Percentiles rank a stretch among this genome's conserved stretches.
Conservation (phyloP, 495 filamentous ascomycete genomes). For the Xylaria scruposa region DNA sequence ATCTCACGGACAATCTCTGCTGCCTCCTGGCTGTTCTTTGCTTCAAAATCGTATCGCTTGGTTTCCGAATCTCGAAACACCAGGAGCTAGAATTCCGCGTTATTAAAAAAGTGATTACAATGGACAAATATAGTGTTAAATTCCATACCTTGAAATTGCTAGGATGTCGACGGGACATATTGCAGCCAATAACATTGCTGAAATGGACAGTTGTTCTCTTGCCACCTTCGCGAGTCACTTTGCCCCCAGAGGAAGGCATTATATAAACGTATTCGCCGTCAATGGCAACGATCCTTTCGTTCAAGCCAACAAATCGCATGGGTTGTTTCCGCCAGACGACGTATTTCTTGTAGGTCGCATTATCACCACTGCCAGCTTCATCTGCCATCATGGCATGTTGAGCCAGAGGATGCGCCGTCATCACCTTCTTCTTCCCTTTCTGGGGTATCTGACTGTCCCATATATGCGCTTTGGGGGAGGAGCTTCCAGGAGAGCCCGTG, state of each 20-base stretch:
- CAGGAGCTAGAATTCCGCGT: slow-evolving; percentile 58
- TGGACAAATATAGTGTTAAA: not conserved
- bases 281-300: slow-evolving; percentile 83
- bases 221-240: slow-evolving; percentile 62
- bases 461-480: slow-evolving; percentile 78
- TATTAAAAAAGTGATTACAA: slow-evolving; percentile 17
- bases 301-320: slow-evolving; percentile 88
- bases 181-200: slow-evolving; percentile 89
- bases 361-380: slow-evolving; percentile 62
- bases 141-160: slow-evolving; percentile 80
- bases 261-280: slow-evolving; percentile 97
- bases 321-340: slow-evolving; percentile 91
- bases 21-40: slow-evolving; percentile 78
- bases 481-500: slow-evolving; percentile 79
- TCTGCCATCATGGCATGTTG: slow-evolving; percentile 72
- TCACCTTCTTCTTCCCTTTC: slow-evolving; percentile 72
- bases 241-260: slow-evolving; percentile 70
- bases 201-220: slow-evolving; percentile 94
- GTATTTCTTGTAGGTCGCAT: slow-evolving; percentile 79
- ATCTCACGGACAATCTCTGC: slow-evolving; percentile 89
- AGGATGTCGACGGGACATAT: slow-evolving; percentile 87
- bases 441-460: slow-evolving; percentile 56
- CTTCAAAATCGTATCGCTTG: slow-evolving; percentile 97
- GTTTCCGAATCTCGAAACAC: slow-evolving; percentile 83
- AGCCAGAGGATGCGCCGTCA: slow-evolving; percentile 76